These are phyloP conservation scores for Bruguiera gymnorhiza DNA, from an alignment of 345 rosid species.

Conservation along the genomic window DNA sequence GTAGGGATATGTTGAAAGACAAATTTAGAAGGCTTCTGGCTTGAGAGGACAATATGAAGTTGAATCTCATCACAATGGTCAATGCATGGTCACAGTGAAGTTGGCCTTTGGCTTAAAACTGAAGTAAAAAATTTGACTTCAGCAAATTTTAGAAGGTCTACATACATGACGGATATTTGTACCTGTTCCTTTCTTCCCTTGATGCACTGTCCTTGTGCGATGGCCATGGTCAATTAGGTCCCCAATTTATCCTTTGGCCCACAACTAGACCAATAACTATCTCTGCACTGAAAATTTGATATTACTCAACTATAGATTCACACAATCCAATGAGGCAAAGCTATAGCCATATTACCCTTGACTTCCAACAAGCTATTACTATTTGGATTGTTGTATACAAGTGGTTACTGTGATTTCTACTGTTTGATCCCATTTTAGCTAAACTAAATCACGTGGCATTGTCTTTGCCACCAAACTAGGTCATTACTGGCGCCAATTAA, in stretches of 20 bases:
- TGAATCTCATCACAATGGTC: slow-evolving; percentile 20
- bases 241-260: neutral
- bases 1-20: slow-evolving; percentile 10
- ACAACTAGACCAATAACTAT: neutral
- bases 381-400: no score
- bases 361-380: no score
- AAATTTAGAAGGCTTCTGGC: slow-evolving; percentile 29
- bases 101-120: neutral
- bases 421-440: neutral
- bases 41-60: slow-evolving; percentile 24
- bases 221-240: slow-evolving; percentile 1
- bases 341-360: neutral
- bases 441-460: neutral
- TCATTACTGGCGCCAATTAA: neutral
- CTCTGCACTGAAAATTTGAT: neutral
- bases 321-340: neutral
- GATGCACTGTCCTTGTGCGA: neutral
- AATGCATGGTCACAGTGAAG: slow-evolving; percentile 11
- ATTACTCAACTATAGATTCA: neutral
- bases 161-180: neutral
- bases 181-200: neutral
- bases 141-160: neutral
- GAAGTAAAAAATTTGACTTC: no score
- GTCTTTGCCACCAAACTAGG: neutral
- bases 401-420: neutral